A percentile compares a stretch with the other conserved stretches of the same genome.
These are phyloP conservation scores for Daldinia bambusicola DNA, from an alignment of 495 filamentous ascomycete genomes.

Conservation along the genomic window DNA sequence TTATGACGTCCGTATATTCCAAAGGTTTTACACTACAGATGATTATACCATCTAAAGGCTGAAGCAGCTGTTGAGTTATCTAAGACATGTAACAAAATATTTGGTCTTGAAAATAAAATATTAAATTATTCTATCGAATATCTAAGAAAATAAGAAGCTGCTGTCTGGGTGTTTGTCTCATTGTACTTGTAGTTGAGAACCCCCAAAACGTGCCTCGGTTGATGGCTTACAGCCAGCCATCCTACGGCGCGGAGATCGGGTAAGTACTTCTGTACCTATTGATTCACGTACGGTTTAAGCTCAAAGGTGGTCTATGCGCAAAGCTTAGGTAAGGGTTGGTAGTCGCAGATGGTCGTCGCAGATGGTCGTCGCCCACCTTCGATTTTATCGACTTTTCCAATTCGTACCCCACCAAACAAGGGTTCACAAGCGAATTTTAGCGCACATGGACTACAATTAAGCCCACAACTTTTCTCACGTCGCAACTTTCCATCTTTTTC, in stretches of 20 bases:
- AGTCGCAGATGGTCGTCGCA: too few species aligned
- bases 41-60: not conserved
- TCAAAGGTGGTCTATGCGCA: constrained; percentile 11
- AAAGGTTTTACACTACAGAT: not conserved
- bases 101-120: not conserved
- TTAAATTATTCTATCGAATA: not conserved
- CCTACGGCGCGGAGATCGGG: not conserved
- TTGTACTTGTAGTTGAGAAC: not conserved
- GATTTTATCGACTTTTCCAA: not conserved
- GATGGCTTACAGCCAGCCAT: constrained; percentile 8
- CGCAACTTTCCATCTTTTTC: constrained; percentile 42
- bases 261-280: not conserved
- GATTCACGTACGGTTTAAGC: not conserved
- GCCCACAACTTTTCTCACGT: constrained; percentile 44
- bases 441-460: constrained; percentile 43
- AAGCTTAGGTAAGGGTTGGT: not conserved
- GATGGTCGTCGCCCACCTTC: constrained; percentile 44
- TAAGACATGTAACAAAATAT: not conserved
- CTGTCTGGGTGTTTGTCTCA: not conserved
- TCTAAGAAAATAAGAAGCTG: not conserved
- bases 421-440: constrained; percentile 47
- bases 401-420: constrained; percentile 44
- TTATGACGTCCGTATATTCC: constrained; percentile 48
- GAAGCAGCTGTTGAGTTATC: not conserved
- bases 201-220: constrained; percentile 34